phyloP scores from a whole-genome alignment of 2,329 filamentous ascomycete species.

The Fusarium decemcellulare region DNA sequence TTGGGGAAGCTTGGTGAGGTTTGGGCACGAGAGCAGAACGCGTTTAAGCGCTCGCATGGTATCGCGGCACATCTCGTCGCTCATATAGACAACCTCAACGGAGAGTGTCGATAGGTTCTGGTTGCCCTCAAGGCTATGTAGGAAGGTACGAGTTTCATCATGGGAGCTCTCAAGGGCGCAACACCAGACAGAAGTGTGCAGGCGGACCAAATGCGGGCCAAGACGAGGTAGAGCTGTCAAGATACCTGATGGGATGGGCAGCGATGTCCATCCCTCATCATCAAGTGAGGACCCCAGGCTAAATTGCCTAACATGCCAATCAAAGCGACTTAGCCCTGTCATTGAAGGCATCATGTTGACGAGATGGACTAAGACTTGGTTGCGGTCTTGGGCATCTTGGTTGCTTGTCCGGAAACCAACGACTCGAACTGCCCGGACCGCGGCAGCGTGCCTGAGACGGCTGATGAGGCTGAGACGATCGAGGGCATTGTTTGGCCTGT shows the following conservation, averaged over 20 bases:
- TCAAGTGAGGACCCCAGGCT: background rate
- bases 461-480: slow-evolving; percentile 4
- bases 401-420: background rate
- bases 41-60: slow-evolving; percentile 9
- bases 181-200: background rate
- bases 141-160: background rate
- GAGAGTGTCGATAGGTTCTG: background rate
- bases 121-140: background rate
- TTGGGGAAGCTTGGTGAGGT: slow-evolving; percentile 7
- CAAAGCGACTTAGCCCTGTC: slow-evolving; percentile 1
- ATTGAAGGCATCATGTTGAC: slow-evolving; percentile 2
- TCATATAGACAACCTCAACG: background rate
- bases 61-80: background rate
- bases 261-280: background rate
- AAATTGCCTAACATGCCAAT: background rate
- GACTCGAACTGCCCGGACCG: slow-evolving; percentile 1
- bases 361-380: slow-evolving; percentile 2
- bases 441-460: slow-evolving; percentile 2
- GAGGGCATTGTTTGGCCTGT: background rate
- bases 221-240: background rate
- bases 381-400: background rate
- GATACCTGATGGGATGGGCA: background rate
- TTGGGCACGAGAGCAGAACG: slow-evolving; percentile 7
- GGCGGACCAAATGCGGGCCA: background rate
- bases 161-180: background rate